Percentiles rank a stretch among this genome's conserved stretches.
Conservation (phyloP, 2,329 filamentous ascomycete genomes). For the Aureobasidium sp. region DNA sequence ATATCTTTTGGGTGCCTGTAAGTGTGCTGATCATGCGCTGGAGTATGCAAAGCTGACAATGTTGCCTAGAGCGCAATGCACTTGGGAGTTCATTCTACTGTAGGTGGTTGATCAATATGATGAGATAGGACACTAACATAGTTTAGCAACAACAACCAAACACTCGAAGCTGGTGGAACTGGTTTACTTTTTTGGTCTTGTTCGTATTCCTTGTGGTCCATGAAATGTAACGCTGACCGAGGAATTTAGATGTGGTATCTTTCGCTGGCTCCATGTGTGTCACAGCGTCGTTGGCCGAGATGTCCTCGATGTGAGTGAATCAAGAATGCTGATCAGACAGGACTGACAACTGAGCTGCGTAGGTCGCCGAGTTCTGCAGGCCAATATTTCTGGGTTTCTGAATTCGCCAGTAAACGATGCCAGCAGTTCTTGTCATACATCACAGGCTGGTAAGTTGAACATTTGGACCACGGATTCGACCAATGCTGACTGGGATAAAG, state of each 20-base stretch:
- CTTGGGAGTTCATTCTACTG: constrained; percentile 45
- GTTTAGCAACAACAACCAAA: constrained; percentile 23
- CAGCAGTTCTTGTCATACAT: constrained; percentile 17
- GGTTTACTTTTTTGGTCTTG: constrained; percentile 24
- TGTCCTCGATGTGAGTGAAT: constrained; percentile 16
- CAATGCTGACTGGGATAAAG: not conserved
- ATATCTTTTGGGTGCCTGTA: constrained; percentile 37
- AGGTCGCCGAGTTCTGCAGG: not conserved
- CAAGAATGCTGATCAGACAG: too few relatives aligned
- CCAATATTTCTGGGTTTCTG: constrained; percentile 1
- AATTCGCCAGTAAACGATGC: not conserved
- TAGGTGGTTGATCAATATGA: not conserved
- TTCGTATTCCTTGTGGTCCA: not conserved
- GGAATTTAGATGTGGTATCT: constrained; percentile 18
- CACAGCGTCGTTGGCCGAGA: constrained; percentile 25
- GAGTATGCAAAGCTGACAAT: not conserved
- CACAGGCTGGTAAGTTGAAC: not conserved
- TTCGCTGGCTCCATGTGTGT: constrained; percentile 21
- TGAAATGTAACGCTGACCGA: not conserved
- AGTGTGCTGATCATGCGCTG: not conserved
- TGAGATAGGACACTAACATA: not conserved
- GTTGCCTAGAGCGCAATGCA: constrained; percentile 40
- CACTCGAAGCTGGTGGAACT: constrained; percentile 21
- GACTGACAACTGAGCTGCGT: not conserved
- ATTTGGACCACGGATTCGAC: too few relatives aligned